phyloP scores from a whole-genome alignment of 2,329 filamentous ascomycete species.

The Thielaviopsis musarum region DNA sequence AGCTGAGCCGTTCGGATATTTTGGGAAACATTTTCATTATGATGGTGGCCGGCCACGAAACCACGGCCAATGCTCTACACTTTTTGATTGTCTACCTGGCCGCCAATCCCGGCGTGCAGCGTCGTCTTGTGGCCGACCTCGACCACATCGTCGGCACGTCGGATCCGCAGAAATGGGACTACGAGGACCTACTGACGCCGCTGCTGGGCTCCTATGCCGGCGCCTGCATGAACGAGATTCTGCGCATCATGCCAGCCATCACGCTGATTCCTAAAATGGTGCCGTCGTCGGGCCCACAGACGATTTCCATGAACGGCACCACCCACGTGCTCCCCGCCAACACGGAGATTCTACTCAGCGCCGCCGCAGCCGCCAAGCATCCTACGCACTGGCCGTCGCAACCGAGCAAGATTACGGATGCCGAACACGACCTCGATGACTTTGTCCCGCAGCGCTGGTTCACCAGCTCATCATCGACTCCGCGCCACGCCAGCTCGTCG shows the following conservation, averaged over 20 bases:
- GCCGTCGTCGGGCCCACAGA: conserved; percentile 31
- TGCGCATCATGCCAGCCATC: conserved; percentile 57
- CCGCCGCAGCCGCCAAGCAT: conserved; percentile 44
- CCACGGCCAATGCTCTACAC: conserved; percentile 58
- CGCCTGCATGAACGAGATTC: conserved; percentile 61
- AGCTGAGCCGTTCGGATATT: conserved; percentile 46
- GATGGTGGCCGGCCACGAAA: conserved; percentile 63
- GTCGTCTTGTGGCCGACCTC: conserved; percentile 50
- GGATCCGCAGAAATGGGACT: conserved; percentile 49
- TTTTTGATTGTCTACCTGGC: conserved; percentile 55
- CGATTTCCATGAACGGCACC: conserved; percentile 40
- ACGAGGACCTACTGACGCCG: conserved; percentile 46
- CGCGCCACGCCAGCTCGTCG: conserved; percentile 10
- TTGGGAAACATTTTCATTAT: conserved; percentile 56
- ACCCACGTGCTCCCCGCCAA: conserved; percentile 40
- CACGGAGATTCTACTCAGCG: conserved; percentile 37
- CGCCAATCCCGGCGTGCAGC: conserved; percentile 45
- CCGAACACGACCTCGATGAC: conserved; percentile 41
- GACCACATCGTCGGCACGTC: conserved; percentile 40
- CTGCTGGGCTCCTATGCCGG: conserved; percentile 55
- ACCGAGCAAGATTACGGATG: conserved; percentile 26
- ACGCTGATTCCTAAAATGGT: conserved; percentile 55
- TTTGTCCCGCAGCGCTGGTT: conserved; percentile 64
- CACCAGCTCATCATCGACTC: conserved; percentile 10
- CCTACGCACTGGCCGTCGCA: conserved; percentile 52